Percentiles rank a stretch among this genome's conserved stretches.
These are phyloP conservation scores for Termitomyces titanicus DNA, from an alignment of 768 basidiomycete species.

Conservation along the genomic window DNA sequence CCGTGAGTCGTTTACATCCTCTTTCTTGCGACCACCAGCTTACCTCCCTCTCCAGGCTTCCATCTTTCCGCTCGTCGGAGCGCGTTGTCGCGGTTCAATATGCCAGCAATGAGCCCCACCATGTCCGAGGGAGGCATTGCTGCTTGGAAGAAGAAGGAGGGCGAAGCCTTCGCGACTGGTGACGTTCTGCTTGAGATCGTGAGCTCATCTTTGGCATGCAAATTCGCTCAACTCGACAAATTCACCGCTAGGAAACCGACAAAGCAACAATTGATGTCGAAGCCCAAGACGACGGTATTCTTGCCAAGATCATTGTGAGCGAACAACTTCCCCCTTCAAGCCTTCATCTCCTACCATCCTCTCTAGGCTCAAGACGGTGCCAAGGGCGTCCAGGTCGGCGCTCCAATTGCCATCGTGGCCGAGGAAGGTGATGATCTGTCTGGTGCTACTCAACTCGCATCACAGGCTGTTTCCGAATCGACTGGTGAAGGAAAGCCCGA, in stretches of 20 bases:
- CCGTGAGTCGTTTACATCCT: conserved; percentile 39
- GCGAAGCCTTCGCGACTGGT: conserved; percentile 82
- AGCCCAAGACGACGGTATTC: conserved; percentile 94
- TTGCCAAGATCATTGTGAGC: conserved; percentile 95
- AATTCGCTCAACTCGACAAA: conserved; percentile 11
- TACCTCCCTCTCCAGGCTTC: conserved; percentile 42
- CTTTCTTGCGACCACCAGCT: background rate
- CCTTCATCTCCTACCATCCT: background rate
- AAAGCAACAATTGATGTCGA: conserved; percentile 99
- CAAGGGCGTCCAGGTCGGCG: conserved; percentile 85
- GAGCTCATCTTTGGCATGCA: conserved; percentile 19
- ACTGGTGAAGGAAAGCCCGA: conserved; percentile 25
- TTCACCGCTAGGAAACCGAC: conserved; percentile 86
- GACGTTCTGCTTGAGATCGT: conserved; percentile 97
- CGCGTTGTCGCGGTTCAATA: conserved; percentile 84
- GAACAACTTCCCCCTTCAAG: background rate
- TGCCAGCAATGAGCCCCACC: conserved; percentile 99
- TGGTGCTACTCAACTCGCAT: conserved; percentile 69
- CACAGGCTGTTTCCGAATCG: conserved; percentile 50
- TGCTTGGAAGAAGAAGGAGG: conserved; percentile 96
- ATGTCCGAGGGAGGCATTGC: conserved; percentile 99
- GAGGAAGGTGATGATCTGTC: conserved; percentile 96
- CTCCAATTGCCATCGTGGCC: conserved; percentile 84
- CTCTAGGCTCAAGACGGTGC: conserved; percentile 74
- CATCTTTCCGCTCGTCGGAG: conserved; percentile 76